Evolutionary conservation across 768 basidiomycete genomes (phyloP), one percentile per base, ranked within the genome.

Genomic region (Chalciporus piperatus): DNA sequence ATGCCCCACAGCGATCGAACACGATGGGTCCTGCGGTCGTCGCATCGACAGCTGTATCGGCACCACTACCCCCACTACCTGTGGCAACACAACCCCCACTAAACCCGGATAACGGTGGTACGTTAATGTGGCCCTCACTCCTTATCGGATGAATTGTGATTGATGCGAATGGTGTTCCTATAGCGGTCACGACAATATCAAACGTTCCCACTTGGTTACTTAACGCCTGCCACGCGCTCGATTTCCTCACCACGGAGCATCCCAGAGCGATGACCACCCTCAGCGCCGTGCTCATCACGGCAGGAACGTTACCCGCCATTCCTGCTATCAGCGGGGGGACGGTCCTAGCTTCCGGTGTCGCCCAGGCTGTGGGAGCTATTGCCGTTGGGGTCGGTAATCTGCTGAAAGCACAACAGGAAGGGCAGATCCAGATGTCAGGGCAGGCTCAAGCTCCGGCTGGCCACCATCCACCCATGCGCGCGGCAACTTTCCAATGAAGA

Each of bases 261-360:
- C 89, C 89, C 10, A 84, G 84, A 63, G 80, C 74, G 6, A 83
- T 89, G 85, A 83, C 79, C 54, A 78, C 87, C 30, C 66, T 89
- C 47, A 85, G 85, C 56, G 88, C 88, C 7, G 81, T 91, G 47
- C 78, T 91, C 52, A 87, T 91, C 63, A 88, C 87, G 3, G 85
- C 84, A 28, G 89, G 88, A 32, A 83, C 84, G 28, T 74, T 91
- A 39, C 88, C 88, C 1, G 71, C 86, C 0, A 78, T 90, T 28
- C 88, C 88, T 19, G 85, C 77, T 2, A 79, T 90, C 61, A 75
- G 74, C 44, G 87, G 87, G 19, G 88, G 88, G 10, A 84, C 85
- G 0, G 72, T 87, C 45, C 74, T 91, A 32, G 88, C 89, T 10
- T 80, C 85, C 14, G 77, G 83, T 12, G 83, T 89, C 13, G 86